Evolutionary conservation across 2,329 filamentous ascomycete species (phyloP).

Genomic region (Talaromyces sp.): DNA sequence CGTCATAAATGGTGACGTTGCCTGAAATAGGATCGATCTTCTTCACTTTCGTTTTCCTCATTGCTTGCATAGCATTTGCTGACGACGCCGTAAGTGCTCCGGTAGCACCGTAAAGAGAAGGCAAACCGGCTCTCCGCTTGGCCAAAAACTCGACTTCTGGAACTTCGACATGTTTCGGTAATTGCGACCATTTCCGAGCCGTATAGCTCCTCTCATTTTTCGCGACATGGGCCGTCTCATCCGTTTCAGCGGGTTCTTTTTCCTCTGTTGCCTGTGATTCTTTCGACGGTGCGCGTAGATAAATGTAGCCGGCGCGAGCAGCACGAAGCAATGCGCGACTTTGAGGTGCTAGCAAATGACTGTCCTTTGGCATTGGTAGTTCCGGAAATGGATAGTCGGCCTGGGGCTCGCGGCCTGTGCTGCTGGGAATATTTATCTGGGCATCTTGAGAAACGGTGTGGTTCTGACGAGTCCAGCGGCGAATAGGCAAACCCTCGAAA

Average conservation of each 20-base stretch:
- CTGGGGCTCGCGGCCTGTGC: conserved; percentile 13
- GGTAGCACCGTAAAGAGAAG: conserved; percentile 44
- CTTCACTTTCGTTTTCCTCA: conserved; percentile 76
- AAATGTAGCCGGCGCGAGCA: conserved; percentile 69
- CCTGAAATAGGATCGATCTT: conserved; percentile 69
- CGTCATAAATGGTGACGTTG: conserved; percentile 77
- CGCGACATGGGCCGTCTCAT: conserved; percentile 23
- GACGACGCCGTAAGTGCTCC: conserved; percentile 21
- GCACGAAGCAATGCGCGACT: conserved; percentile 78
- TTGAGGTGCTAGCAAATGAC: conserved; percentile 67
- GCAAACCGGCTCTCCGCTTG: conserved; percentile 55
- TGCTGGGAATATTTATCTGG: conserved; percentile 54
- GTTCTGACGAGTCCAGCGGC: conserved; percentile 77
- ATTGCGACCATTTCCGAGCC: conserved; percentile 53
- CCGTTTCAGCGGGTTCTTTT: conserved; percentile 33
- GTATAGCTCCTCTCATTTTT: conserved; percentile 47
- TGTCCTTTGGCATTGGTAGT: conserved; percentile 83
- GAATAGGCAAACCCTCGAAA: conserved; percentile 72
- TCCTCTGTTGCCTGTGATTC: conserved; percentile 20
- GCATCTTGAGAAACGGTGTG: conserved; percentile 63
- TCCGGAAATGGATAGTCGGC: conserved; percentile 54
- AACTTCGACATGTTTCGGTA: conserved; percentile 54
- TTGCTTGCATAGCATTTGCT: conserved; percentile 41
- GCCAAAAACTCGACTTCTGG: conserved; percentile 59
- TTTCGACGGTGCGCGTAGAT: conserved; percentile 56